Evolutionary conservation across 306 rosid species (phyloP).

Genomic region (Quercus berberidifolia): DNA sequence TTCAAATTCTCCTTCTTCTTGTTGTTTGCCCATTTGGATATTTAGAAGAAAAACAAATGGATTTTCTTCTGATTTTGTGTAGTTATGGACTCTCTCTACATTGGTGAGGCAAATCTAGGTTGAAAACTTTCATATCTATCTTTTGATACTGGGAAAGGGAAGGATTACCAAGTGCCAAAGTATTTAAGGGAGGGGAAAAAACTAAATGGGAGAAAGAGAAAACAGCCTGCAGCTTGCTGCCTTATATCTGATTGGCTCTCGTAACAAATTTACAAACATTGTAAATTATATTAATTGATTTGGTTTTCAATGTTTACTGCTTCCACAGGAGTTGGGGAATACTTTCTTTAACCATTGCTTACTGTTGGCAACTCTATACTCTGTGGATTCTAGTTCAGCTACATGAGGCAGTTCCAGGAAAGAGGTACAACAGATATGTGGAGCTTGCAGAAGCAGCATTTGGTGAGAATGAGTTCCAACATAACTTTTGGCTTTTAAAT

Average conservation of each 20-base stretch:
- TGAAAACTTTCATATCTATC: not conserved
- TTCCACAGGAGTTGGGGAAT: conserved; percentile 96
- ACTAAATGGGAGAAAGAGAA: too few relatives aligned
- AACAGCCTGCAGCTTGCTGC: not conserved
- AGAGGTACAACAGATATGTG: conserved; percentile 95
- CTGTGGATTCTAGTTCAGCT: conserved; percentile 96
- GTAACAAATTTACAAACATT: not conserved
- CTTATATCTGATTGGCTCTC: not conserved
- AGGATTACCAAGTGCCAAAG: not conserved
- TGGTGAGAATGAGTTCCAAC: conserved; percentile 49
- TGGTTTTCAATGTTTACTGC: conserved; percentile 12
- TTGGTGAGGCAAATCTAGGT: not conserved
- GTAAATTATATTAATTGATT: not conserved
- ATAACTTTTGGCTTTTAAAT: not conserved
- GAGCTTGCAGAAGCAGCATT: conserved; percentile 99
- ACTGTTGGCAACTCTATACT: conserved; percentile 93
- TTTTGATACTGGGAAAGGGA: not conserved
- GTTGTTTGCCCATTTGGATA: not conserved
- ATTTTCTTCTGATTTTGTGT: not conserved
- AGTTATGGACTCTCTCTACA: not conserved
- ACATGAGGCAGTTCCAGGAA: conserved; percentile 98
- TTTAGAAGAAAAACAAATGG: not conserved
- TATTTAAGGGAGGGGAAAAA: too few relatives aligned
- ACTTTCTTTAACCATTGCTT: conserved; percentile 82
- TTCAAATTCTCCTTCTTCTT: not conserved